A percentile compares a stretch with the other conserved stretches of the same genome.
Conservation (phyloP, 441 rosid species). For the Lepidium campestre region DNA sequence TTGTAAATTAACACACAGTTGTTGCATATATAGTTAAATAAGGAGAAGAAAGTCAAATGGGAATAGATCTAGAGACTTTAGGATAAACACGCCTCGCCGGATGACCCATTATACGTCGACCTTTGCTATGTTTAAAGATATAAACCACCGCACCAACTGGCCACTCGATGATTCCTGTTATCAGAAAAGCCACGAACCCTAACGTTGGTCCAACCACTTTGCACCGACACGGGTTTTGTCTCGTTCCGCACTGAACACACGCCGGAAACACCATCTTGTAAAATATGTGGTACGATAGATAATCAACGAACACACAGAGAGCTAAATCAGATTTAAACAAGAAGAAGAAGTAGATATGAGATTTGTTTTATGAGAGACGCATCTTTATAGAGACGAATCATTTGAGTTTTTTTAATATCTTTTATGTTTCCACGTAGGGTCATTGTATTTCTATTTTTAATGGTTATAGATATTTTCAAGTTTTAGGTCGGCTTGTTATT, state of each 20-base stretch:
- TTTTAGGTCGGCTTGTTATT: slow-evolving; percentile 14
- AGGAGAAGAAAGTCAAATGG: slow-evolving; percentile 32
- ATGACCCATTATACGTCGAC: slow-evolving; percentile 69
- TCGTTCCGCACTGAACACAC: slow-evolving; percentile 60
- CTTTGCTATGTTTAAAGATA: slow-evolving; percentile 57
- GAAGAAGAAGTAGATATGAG: neutral
- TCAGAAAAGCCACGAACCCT: slow-evolving; percentile 62
- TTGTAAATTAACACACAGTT: neutral
- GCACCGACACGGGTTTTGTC: slow-evolving; percentile 68
- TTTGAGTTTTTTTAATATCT: neutral
- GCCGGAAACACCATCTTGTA: slow-evolving; percentile 36
- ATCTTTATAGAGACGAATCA: slow-evolving; percentile 12
- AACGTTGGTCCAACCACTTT: slow-evolving; percentile 68
- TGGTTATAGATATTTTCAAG: neutral
- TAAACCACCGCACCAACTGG: slow-evolving; percentile 69
- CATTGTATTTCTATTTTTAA: neutral
- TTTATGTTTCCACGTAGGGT: slow-evolving; percentile 19
- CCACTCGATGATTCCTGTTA: slow-evolving; percentile 64
- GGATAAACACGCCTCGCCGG: slow-evolving; percentile 62
- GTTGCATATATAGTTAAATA: neutral
- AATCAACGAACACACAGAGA: neutral
- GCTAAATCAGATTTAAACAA: slow-evolving; percentile 2
- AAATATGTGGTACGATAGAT: neutral
- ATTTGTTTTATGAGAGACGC: neutral
- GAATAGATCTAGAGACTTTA: slow-evolving; percentile 40